Evolutionary conservation across 345 rosid species (phyloP), one percentile per base, ranked within the genome.

Genomic region (Boechera retrofracta): DNA sequence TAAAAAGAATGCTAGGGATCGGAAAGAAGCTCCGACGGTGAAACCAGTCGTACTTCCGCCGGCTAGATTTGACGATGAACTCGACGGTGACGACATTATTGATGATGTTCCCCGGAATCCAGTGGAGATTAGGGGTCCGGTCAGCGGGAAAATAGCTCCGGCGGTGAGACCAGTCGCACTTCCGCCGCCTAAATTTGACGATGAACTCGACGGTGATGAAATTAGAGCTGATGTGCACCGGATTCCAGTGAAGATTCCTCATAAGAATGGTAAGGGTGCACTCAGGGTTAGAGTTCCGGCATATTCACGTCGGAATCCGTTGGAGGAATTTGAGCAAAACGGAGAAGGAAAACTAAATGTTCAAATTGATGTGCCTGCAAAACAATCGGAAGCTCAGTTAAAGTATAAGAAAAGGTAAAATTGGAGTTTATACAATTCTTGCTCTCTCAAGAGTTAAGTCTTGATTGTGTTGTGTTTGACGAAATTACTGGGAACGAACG

Each of bases 131-230:
- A 47, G 18, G 21, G 51, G 56, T 67, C 15, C 72, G 26, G 35
- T 82, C 64, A 83, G 86, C 80, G 81, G 85, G 38, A 84, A 77
- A 55, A 79, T 88, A 82, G 84, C 93, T 80, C 91, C 88, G 10
- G 82, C 88, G 38, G 87, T 85, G 13, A 70, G 5, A 0, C 71
- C 12, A 21, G 51, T 56, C 21, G 57, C 4, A 10, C 39, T 44
- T 44, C 61, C 29, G 54, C 75, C 75, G 54, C 75, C 75, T 24
- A 63, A 44, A 13, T 64, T 62, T 60, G 80, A 77, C 44, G 71
- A 32, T 53, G 77, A 73, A 31, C n/a, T 16, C 39, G 62, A 38
- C 18, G 32, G 10, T 15, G 71, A 71, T 18, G 66, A 58, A 64
- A 29, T 26, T 3, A 0, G 18, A 18, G 28, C 10, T 13, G 59